Evolutionary conservation across 805 yeast genomes (phyloP).

Genomic region (Candida qinlingensis): DNA sequence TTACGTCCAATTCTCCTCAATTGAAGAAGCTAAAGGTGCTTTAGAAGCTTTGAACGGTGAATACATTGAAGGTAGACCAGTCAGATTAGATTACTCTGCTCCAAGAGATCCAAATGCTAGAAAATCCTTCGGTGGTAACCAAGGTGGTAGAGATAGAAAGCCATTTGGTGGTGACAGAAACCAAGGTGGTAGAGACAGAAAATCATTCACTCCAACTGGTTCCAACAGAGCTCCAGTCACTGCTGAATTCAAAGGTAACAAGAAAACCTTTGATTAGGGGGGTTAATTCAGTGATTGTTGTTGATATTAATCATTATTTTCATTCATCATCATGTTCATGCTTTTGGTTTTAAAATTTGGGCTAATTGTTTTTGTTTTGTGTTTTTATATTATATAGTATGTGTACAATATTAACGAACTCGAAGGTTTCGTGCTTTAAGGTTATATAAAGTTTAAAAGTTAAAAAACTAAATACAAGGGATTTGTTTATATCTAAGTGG

Average conservation of each 20-base stretch:
- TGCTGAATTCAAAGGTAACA: constrained; percentile 76
- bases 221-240: constrained; percentile 56
- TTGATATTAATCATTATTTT: neutral
- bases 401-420: neutral
- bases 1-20: constrained; percentile 82
- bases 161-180: constrained; percentile 29
- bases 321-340: neutral
- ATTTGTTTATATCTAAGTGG: neutral
- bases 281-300: neutral
- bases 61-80: constrained; percentile 84
- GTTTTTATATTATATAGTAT: neutral
- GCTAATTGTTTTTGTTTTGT: neutral
- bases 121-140: constrained; percentile 26
- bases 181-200: constrained; percentile 39
- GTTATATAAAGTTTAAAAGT: neutral
- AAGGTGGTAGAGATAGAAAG: constrained; percentile 35
- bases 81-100: constrained; percentile 90
- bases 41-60: constrained; percentile 84
- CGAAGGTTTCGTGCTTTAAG: neutral
- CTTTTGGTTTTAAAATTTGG: neutral
- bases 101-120: constrained; percentile 61
- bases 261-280: constrained; percentile 71
- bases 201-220: constrained; percentile 43
- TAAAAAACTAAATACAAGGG: neutral
- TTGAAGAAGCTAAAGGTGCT: constrained; percentile 90